Conservation (phyloP, 768 basidiomycete species). For the Lentinus brumalis region DNA sequence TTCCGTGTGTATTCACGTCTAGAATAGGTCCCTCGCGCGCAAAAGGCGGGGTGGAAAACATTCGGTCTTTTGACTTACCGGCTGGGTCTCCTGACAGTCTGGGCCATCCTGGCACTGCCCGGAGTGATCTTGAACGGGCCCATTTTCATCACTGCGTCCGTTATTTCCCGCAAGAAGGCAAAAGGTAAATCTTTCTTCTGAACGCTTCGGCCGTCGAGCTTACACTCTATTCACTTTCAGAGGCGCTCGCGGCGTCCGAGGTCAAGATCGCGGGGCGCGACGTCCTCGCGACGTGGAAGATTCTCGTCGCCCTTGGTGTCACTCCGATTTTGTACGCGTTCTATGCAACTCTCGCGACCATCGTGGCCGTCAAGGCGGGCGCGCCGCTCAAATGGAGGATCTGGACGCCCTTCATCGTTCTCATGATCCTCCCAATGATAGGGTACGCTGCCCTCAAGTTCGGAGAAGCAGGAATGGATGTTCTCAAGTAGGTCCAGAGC, state of each 20-base stretch:
- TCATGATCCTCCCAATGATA: conserved; percentile 79
- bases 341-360: conserved; percentile 80
- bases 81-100: conserved; percentile 70
- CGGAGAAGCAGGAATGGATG: conserved; percentile 97
- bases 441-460: conserved; percentile 95
- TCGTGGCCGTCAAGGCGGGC: conserved; percentile 68
- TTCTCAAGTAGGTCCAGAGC: conserved; percentile 74
- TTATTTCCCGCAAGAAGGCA: conserved; percentile 87
- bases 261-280: conserved; percentile 97
- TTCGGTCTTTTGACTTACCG: conserved; percentile 84
- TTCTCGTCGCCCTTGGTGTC: conserved; percentile 89
- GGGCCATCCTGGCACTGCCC: conserved; percentile 85
- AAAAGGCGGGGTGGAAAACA: conserved; percentile 85
- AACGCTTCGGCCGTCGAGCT: not conserved
- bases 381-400: conserved; percentile 64
- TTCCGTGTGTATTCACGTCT: not conserved
- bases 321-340: conserved; percentile 84
- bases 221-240: conserved; percentile 40
- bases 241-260: conserved; percentile 91
- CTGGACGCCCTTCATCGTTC: conserved; percentile 77
- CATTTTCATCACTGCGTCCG: conserved; percentile 87
- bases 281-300: conserved; percentile 97
- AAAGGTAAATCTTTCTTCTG: conserved; percentile 54
- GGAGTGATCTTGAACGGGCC: conserved; percentile 91
- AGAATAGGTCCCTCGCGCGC: conserved; percentile 79